These are phyloP conservation scores for Sistotremastrum suecicum DNA, from an alignment of 768 basidiomycete species.

Conservation along the genomic window DNA sequence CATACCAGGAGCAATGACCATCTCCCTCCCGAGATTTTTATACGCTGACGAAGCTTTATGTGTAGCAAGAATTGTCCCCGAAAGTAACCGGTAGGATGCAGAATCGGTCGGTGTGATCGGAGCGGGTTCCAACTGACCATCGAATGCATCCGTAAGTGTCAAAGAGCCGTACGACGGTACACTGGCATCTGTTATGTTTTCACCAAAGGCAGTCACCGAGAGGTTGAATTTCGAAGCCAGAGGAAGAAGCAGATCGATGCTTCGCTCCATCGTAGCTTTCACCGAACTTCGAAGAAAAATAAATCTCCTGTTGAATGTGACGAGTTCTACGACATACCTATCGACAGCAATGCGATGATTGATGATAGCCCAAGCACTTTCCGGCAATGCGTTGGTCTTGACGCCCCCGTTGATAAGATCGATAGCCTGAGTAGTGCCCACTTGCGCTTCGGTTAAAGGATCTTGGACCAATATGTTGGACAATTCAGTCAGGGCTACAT, in stretches of 20 bases:
- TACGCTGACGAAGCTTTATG: constrained; percentile 7
- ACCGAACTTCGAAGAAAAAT: constrained; percentile 18
- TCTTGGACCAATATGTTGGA: constrained; percentile 31
- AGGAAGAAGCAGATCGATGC: constrained; percentile 25
- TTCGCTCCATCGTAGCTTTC: constrained; percentile 28
- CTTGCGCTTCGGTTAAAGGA: constrained; percentile 27
- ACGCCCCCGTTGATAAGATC: constrained; percentile 45
- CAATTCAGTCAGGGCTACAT: constrained; percentile 36
- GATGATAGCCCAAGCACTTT: constrained; percentile 51
- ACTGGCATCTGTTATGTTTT: constrained; percentile 18
- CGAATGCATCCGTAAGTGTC: constrained; percentile 33
- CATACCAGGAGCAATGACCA: constrained; percentile 9
- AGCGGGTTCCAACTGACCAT: constrained; percentile 46
- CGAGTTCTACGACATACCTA: constrained; percentile 23
- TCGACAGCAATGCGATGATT: constrained; percentile 58
- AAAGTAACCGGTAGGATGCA: constrained; percentile 31
- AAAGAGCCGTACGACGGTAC: constrained; percentile 30
- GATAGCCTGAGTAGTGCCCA: constrained; percentile 65
- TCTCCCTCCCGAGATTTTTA: too few species aligned
- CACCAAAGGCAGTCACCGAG: constrained; percentile 44
- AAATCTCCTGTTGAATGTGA: neutral
- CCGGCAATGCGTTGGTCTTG: constrained; percentile 71
- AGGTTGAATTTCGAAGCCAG: constrained; percentile 43
- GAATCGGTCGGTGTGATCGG: constrained; percentile 40
- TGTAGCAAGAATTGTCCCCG: constrained; percentile 46